Conservation (phyloP, 148 eudicot species). For the Persicaria tinctoria region DNA sequence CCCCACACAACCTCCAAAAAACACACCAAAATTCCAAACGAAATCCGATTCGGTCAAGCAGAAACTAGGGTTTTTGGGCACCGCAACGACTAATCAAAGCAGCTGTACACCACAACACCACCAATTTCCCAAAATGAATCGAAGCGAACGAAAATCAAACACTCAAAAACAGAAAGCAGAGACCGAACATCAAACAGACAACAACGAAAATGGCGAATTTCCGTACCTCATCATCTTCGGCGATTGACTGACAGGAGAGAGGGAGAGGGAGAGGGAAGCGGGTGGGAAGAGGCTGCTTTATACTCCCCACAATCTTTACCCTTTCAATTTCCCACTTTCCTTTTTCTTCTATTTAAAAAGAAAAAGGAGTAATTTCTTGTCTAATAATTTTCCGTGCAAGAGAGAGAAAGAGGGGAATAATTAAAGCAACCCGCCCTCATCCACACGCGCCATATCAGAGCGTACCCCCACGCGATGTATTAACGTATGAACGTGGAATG, state of each 20-base stretch:
- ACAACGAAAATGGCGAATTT: neutral
- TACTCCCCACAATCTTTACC: neutral
- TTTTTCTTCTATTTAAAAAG: neutral
- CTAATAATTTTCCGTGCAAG: neutral
- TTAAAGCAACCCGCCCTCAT: neutral
- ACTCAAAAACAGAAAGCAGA: neutral
- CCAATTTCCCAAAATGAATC: neutral
- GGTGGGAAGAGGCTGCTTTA: conserved; percentile 3
- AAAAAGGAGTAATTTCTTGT: neutral
- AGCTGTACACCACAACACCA: neutral
- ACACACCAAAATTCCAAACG: neutral
- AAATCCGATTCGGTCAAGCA: neutral
- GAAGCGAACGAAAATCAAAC: neutral
- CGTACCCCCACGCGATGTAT: neutral
- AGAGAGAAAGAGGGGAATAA: conserved; percentile 3
- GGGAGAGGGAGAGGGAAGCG: neutral
- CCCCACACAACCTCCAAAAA: neutral
- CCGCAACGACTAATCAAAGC: neutral
- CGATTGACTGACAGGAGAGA: neutral
- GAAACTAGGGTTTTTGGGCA: neutral
- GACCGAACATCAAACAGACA: neutral
- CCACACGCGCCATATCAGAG: neutral
- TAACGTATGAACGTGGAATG: neutral
- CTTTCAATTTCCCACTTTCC: neutral
- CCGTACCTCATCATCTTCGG: neutral